A percentile compares a stretch with the other conserved stretches of the same genome.
These are phyloP conservation scores for Stenogyne calaminthoides DNA, from an alignment of 305 asterid genomes.

Conservation along the genomic window DNA sequence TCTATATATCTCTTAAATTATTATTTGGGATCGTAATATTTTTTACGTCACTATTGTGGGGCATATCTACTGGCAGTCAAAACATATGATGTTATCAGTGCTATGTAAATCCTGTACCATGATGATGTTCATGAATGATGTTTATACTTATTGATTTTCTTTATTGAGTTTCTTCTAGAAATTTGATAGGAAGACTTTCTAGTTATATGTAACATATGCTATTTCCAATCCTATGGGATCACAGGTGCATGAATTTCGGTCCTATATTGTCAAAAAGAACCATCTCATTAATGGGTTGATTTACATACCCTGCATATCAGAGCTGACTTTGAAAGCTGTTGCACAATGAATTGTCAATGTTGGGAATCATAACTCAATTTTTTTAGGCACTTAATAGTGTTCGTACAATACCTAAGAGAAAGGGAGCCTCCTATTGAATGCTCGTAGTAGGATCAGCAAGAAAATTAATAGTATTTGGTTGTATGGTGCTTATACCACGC, in stretches of 20 bases:
- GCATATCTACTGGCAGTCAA: not conserved
- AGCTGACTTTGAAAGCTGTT: not conserved
- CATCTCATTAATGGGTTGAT: not conserved
- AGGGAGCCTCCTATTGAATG: constrained; percentile 1
- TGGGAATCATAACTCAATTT: constrained; percentile 6
- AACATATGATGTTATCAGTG: not conserved
- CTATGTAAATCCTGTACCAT: not conserved
- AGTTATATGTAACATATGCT: not conserved
- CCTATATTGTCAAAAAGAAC: not conserved
- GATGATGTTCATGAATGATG: not conserved
- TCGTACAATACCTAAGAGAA: not conserved
- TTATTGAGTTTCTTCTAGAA: not conserved
- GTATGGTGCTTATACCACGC: constrained; percentile 7
- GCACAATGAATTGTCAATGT: not conserved
- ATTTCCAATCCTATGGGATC: constrained; percentile 2
- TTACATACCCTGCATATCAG: not conserved
- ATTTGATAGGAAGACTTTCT: not conserved
- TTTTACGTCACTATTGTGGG: not conserved
- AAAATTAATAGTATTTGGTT: constrained; percentile 16
- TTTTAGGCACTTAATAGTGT: constrained; percentile 1
- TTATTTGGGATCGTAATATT: constrained; percentile 5
- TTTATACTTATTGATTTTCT: not conserved
- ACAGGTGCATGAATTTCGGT: not conserved
- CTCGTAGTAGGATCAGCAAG: not conserved
- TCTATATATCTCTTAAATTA: not conserved